Evolutionary conservation across 176 grass and related monocot genomes (phyloP), one percentile per base, ranked within the genome.

Genomic region (Ananas comosus): DNA sequence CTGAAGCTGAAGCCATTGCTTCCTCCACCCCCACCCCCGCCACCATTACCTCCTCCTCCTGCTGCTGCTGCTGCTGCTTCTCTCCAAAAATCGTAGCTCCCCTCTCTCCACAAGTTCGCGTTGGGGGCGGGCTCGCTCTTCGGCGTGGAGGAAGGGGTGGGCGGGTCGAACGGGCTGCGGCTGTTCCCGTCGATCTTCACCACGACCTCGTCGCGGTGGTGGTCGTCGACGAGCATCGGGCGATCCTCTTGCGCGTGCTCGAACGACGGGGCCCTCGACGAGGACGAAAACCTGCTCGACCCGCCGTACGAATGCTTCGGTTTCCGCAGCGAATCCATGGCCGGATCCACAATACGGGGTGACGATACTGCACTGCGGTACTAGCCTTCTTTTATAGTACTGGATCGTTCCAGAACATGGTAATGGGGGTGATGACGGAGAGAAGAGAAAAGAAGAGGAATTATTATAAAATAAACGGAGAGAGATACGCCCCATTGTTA

Each of bases 151-250:
- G 33, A 42, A 63, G 13, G 48, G 59, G 51, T 64, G 61, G 0
- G 76, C 61, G 8, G 17, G 17, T 13, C 75, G 33, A 81, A 33
- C 2, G 79, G 69, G 53, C 66, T 70, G 1, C 64, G 79, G 22
- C 58, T 75, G 2, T 75, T 71, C 0, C 74, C 66, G 17, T 99
- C 95, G 71, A 99, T 88, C 78, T 91, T 94, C 65, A 99, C 89
- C 49, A 99, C 87, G 64, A 99, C 85, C 82, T 99, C 95, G 2
- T 71, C 71, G 28, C 53, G 68, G 0, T 68, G 71, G 1, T 13
- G 50, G 54, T 21, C 78, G 63, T 54, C 71, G 14, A 67, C 14
- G 18, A 76, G 63, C 33, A 76, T 9, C 10, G 67, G 64, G 1
- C 53, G 80, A 3, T 70, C 58, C 66, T 96, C 81, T 5, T 85